A percentile compares a stretch with the other conserved stretches of the same genome.
phyloP scores from a whole-genome alignment of 495 filamentous ascomycete genomes.

The Trichoderma erinaceum region DNA sequence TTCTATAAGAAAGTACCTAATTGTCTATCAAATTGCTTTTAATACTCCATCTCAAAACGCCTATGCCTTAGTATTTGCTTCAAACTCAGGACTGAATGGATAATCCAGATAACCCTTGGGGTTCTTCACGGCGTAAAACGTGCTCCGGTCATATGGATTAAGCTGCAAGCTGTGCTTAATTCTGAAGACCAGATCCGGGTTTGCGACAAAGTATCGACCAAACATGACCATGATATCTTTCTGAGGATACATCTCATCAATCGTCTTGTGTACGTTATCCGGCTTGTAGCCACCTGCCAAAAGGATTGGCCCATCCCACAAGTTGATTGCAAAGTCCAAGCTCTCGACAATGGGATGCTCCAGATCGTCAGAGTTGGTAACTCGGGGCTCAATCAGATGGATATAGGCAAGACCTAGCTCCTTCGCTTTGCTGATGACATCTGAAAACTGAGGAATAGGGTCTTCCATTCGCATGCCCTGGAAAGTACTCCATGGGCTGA shows the following conservation, averaged over 20 bases:
- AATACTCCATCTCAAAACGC: no score
- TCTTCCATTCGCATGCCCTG: constrained; percentile 65
- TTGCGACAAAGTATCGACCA: constrained; percentile 57
- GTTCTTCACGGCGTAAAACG: constrained; percentile 46
- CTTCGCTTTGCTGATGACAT: constrained; percentile 48
- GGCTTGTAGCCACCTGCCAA: constrained; percentile 26
- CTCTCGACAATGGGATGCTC: constrained; percentile 11
- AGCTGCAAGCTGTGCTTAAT: constrained; percentile 48
- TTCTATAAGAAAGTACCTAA: no score
- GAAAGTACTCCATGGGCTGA: constrained; percentile 59
- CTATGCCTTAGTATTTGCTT: not conserved
- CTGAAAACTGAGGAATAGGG: constrained; percentile 54
- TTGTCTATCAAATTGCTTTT: no score
- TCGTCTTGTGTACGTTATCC: constrained; percentile 34
- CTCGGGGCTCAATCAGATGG: constrained; percentile 56
- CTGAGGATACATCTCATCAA: constrained; percentile 46
- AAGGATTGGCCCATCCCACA: constrained; percentile 26
- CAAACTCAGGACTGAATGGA: constrained; percentile 29
- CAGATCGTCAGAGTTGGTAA: constrained; percentile 12
- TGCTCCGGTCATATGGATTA: constrained; percentile 45
- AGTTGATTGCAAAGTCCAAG: constrained; percentile 22
- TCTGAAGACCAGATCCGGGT: constrained; percentile 59
- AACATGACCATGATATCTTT: constrained; percentile 46
- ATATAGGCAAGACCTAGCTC: constrained; percentile 55
- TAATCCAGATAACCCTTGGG: constrained; percentile 58